These are phyloP conservation scores for Penicillium macrosclerotiorum DNA, from an alignment of 495 filamentous ascomycete genomes.

Conservation along the genomic window DNA sequence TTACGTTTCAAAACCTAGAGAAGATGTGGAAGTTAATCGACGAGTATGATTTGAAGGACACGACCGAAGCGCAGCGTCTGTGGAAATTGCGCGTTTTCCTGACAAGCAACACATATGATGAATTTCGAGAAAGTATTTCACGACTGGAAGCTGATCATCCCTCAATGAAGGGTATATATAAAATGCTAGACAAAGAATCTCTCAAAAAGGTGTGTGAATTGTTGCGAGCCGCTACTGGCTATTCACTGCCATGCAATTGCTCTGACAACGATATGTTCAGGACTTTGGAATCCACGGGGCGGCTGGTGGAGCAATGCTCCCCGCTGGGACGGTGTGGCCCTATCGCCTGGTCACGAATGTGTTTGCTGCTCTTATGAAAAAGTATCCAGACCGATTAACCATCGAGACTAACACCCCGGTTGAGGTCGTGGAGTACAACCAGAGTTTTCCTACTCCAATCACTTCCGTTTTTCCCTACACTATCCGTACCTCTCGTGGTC, in stretches of 20 bases:
- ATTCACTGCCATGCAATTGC: background rate
- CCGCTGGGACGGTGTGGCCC: constrained; percentile 65
- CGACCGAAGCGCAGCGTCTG: constrained; percentile 26
- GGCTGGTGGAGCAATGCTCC: constrained; percentile 40
- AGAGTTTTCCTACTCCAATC: constrained; percentile 6
- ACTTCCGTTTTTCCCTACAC: constrained; percentile 19
- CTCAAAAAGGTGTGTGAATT: constrained; percentile 15
- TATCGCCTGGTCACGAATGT: constrained; percentile 74
- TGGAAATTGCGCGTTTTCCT: constrained; percentile 32
- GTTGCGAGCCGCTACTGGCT: background rate
- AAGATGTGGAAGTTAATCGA: constrained; percentile 27
- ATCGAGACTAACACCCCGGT: constrained; percentile 78
- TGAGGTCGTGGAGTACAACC: constrained; percentile 25
- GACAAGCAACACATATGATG: constrained; percentile 18
- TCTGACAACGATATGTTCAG: background rate
- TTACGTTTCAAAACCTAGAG: constrained; percentile 29
- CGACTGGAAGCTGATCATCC: constrained; percentile 27
- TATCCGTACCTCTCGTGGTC: constrained; percentile 64
- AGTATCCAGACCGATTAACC: constrained; percentile 52
- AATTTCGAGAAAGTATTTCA: constrained; percentile 24
- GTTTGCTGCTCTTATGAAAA: constrained; percentile 55
- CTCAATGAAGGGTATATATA: constrained; percentile 26
- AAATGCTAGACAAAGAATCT: constrained; percentile 20
- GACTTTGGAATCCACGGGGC: constrained; percentile 43
- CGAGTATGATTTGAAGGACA: constrained; percentile 23